Evolutionary conservation across 495 filamentous ascomycete genomes (phyloP).

Genomic region (Aspergillus heteromorphus): DNA sequence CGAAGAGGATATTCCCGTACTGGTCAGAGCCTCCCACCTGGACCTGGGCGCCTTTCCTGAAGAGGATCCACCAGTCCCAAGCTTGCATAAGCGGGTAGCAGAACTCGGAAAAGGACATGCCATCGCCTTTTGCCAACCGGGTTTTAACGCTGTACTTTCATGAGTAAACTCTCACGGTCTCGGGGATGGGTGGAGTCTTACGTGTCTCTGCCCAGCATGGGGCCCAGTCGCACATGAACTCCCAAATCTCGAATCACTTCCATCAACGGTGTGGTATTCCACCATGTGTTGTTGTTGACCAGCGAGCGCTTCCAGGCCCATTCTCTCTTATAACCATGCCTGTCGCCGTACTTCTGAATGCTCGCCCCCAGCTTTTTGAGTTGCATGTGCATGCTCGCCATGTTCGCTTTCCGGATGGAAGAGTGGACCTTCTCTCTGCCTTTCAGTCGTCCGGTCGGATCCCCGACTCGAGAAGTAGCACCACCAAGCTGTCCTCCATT

Average conservation of each 20-base stretch:
- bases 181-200: conserved; percentile 40
- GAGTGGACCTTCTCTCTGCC: conserved; percentile 55
- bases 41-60: conserved; percentile 59
- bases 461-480: conserved; percentile 79
- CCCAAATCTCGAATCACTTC: conserved; percentile 72
- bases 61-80: conserved; percentile 95
- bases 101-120: conserved; percentile 93
- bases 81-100: conserved; percentile 87
- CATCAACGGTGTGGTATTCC: conserved; percentile 59
- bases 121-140: conserved; percentile 72
- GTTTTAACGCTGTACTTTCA: conserved; percentile 63
- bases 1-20: conserved; percentile 91
- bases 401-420: conserved; percentile 58
- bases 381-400: conserved; percentile 74
- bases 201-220: conserved; percentile 89
- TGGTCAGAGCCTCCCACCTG: conserved; percentile 96
- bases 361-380: conserved; percentile 70
- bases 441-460: conserved; percentile 72
- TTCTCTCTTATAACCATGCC: conserved; percentile 55
- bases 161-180: conserved; percentile 13
- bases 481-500: conserved; percentile 59
- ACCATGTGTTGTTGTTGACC: conserved; percentile 77
- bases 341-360: conserved; percentile 56
- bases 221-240: conserved; percentile 63
- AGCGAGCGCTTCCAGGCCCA: conserved; percentile 61